phyloP scores from a whole-genome alignment of 306 rosid species.

The Cucumis cinereus region DNA sequence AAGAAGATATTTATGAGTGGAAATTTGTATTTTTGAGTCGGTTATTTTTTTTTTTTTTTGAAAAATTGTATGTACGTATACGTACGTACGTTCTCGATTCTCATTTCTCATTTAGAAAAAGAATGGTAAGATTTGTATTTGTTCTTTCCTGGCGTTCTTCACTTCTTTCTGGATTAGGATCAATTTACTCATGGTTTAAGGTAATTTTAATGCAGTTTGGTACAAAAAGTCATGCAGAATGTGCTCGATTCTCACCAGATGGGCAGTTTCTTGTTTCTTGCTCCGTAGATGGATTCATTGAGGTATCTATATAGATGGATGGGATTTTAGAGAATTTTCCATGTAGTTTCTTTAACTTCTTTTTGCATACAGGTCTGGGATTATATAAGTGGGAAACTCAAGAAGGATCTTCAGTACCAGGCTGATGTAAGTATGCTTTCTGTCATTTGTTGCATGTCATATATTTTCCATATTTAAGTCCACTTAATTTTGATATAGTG shows the following conservation, averaged over 20 bases:
- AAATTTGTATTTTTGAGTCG: too few relatives aligned
- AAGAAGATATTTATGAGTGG: too few relatives aligned
- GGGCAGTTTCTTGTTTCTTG: constrained; percentile 96
- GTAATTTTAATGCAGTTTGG: constrained; percentile 57
- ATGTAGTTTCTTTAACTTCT: constrained; percentile 1
- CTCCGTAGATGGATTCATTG: constrained; percentile 93
- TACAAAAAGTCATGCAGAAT: constrained; percentile 91
- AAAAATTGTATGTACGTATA: too few relatives aligned
- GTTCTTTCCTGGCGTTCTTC: not conserved
- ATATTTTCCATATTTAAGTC: not conserved
- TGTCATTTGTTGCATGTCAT: not conserved
- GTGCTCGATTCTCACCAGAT: constrained; percentile 94
- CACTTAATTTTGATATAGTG: not conserved
- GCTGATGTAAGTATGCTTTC: constrained; percentile 69
- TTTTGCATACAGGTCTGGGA: constrained; percentile 71
- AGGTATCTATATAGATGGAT: constrained; percentile 30
- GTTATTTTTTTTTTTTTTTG: too few relatives aligned
- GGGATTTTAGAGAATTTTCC: not conserved
- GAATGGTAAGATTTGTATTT: not conserved
- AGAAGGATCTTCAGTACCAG: constrained; percentile 99
- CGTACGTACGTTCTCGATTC: too few relatives aligned
- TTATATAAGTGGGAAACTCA: constrained; percentile 89
- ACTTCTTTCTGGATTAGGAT: not conserved
- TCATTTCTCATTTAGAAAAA: too few relatives aligned
- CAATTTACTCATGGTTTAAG: not conserved